These are phyloP conservation scores for Vanderwaltozyma polyspora DNA, from an alignment of 805 yeast species.

Conservation along the genomic window DNA sequence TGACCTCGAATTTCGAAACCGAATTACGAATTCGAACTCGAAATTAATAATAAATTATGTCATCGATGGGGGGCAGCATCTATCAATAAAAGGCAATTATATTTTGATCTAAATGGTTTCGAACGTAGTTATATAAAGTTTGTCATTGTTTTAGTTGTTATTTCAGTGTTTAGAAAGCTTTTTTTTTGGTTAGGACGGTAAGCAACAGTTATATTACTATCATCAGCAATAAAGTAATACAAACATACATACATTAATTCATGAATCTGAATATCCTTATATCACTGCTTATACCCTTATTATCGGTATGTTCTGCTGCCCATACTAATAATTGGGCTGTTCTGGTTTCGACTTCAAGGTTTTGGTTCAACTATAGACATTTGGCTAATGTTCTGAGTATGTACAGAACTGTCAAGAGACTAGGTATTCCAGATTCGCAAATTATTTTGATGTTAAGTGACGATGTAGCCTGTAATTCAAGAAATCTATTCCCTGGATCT, in stretches of 20 bases:
- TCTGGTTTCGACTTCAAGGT: conserved; percentile 85
- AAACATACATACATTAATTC: no score
- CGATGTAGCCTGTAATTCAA: conserved; percentile 92
- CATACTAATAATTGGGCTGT: conserved; percentile 76
- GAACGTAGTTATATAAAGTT: no score
- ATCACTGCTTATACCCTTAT: background rate
- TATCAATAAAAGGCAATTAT: no score
- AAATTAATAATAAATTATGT: no score
- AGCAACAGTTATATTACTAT: no score
- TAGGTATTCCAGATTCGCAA: conserved; percentile 97
- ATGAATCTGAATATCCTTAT: background rate
- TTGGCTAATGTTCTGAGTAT: conserved; percentile 92
- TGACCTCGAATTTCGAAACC: no score
- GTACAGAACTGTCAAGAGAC: conserved; percentile 88
- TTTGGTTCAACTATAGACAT: conserved; percentile 97
- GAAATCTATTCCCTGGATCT: conserved; percentile 92
- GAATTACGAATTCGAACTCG: no score
- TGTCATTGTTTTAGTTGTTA: background rate
- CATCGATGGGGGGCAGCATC: no score
- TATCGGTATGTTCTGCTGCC: conserved; percentile 2
- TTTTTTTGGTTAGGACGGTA: background rate
- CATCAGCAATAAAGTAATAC: no score
- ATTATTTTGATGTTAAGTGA: conserved; percentile 93
- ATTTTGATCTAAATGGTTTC: no score
- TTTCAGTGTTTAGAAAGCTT: background rate